Evolutionary conservation across 2,329 filamentous ascomycete species (phyloP), one percentile per base, ranked within the genome.

Genomic region (Mariannaea sp.): DNA sequence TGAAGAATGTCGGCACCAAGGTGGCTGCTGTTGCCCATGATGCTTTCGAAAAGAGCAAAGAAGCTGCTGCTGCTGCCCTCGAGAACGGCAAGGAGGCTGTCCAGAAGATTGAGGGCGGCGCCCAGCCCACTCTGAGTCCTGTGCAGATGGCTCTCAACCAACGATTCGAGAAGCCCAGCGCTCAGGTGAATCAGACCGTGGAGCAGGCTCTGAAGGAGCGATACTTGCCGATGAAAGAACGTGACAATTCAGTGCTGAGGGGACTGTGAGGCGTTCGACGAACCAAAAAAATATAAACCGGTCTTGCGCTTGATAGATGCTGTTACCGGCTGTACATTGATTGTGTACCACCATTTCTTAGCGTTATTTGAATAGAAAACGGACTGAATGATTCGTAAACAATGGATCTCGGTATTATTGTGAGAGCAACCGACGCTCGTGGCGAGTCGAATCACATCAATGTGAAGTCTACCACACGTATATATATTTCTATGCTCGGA

Each of bases 191-290:
- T 55, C 79, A 79, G 71, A 79, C 74, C 39, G 78, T 80, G 16
- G 75, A 81, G 56, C 78, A 84, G 65, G 73, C 77, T 35, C 69
- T 86, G 46, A 75, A 72, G 42, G 80, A 84, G 66, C 73, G 83
- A 61, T 86, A 86, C 64, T 75, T 68, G 60, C 77, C 77, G 1
- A 68, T 80, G 54, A 74, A 76, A 35, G 60, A 75, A 65, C 72
- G 74, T 61, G 75, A 80, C 56, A 75, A 77, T 53, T 72, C 75
- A 22, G 68, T 73, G 49, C 66, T 80, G 54, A 68, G 77, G 61
- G 75, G 75, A 10, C 26, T 74, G 53, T 74, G 66, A 62, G 50
- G 41, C 19, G 45, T 54, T 33, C 35, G 53, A 46, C 27, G n/a
- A n/a, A n/a, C n/a, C n/a, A n/a, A n/a, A n/a, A 46, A 55, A 50